Conservation (phyloP, 2,329 filamentous ascomycete genomes). For the Diaporthe sp. region DNA sequence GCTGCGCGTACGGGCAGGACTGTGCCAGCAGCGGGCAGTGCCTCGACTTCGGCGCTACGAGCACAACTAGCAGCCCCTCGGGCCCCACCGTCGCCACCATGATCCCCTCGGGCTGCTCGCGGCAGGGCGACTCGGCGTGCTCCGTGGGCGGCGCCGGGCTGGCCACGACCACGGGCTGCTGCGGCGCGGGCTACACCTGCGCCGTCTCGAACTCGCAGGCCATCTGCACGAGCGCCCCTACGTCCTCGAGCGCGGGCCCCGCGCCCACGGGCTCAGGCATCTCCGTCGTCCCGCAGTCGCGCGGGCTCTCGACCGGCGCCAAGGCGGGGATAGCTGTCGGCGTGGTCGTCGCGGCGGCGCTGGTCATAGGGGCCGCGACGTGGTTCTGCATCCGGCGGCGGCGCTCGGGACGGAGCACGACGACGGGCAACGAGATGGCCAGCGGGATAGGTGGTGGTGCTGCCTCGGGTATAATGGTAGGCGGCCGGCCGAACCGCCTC, state of each 20-base stretch:
- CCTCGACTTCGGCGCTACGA: conserved; percentile 40
- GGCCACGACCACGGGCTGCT: conserved; percentile 53
- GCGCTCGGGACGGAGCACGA: conserved; percentile 42
- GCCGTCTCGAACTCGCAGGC: conserved; percentile 48
- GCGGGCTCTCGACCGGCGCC: conserved; percentile 56
- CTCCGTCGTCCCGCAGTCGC: conserved; percentile 20
- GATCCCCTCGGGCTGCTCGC: conserved; percentile 55
- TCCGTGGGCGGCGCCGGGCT: conserved; percentile 46
- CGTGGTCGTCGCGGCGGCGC: conserved; percentile 54
- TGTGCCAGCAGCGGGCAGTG: conserved; percentile 53
- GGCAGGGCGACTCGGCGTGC: conserved; percentile 54
- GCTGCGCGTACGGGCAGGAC: conserved; percentile 50
- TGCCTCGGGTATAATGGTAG: background rate
- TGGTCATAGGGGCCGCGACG: conserved; percentile 53
- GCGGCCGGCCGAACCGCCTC: conserved; percentile 10
- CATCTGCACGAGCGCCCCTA: conserved; percentile 50
- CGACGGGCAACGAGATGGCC: conserved; percentile 30
- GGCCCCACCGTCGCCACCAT: conserved; percentile 43
- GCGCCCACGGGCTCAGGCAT: conserved; percentile 44
- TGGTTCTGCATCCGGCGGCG: conserved; percentile 60
- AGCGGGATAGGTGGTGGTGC: conserved; percentile 19
- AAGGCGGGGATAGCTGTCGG: conserved; percentile 69
- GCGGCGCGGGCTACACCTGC: conserved; percentile 55
- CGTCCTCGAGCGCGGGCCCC: conserved; percentile 45
- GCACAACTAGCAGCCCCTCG: conserved; percentile 39